phyloP scores from a whole-genome alignment of 495 filamentous ascomycete species.

The Penicillium atrosanguineum region DNA sequence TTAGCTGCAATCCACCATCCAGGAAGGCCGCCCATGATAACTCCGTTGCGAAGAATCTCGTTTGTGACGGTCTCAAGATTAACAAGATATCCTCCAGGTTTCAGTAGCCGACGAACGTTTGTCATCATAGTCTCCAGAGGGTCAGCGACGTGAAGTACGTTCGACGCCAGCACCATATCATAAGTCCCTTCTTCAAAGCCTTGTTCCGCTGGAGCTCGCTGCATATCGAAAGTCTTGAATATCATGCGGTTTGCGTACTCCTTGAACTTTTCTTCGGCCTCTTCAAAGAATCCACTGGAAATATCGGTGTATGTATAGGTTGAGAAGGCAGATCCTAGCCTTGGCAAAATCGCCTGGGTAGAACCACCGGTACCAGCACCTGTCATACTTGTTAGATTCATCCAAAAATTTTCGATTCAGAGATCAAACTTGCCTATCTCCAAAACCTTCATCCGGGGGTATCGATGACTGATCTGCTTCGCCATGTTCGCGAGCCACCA shows the following conservation, averaged over 20 bases:
- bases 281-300: constrained; percentile 41
- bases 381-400: too few relatives aligned
- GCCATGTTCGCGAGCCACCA: constrained; percentile 12
- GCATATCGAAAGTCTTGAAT: constrained; percentile 43
- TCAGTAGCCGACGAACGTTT: constrained; percentile 31
- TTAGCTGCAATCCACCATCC: too few relatives aligned
- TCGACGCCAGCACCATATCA: constrained; percentile 27
- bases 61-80: not conserved
- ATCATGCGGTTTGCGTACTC: constrained; percentile 25
- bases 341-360: constrained; percentile 29
- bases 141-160: constrained; percentile 19
- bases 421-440: too few relatives aligned
- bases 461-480: constrained; percentile 31
- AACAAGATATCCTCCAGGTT: constrained; percentile 44
- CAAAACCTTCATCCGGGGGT: constrained; percentile 11
- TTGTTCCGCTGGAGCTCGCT: constrained; percentile 30
- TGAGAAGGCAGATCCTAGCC: constrained; percentile 1
- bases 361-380: constrained; percentile 37
- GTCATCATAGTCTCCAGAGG: constrained; percentile 10
- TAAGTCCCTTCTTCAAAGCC: constrained; percentile 37
- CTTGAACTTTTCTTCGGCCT: constrained; percentile 12
- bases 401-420: too few relatives aligned
- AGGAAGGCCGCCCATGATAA: not conserved
- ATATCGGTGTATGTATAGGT: constrained; percentile 54
- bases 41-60: not conserved